Evolutionary conservation across 2,329 filamentous ascomycete species (phyloP), one percentile per base, ranked within the genome.

Genomic region (Ophiosphaerella herpotricha): DNA sequence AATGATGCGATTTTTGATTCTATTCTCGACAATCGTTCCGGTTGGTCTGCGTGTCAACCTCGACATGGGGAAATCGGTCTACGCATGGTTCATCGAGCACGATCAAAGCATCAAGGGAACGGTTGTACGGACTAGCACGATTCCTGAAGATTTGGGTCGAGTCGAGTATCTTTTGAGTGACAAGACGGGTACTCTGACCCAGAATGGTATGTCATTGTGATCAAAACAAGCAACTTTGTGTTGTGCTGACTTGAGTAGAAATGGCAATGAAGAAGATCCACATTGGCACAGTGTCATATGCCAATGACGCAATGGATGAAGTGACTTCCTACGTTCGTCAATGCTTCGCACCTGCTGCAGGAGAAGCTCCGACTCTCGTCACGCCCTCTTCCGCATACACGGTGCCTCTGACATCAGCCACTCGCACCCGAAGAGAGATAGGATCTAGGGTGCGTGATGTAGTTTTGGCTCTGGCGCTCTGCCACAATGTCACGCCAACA

Each of bases 251-350:
- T 56, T 61, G 4, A 13, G 24, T 41, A 82, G 91, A 96, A 67
- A 97, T 97, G 92, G 93, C 97, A 68, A 88, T 99, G 82, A 96
- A 95, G 71, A 99, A 99, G 75, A 93, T 99, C 5, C 95, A 99
- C 66, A 90, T 99, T 45, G 94, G 95, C 8, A 99, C 94, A 8
- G 94, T 97, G 1, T 97, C 93, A 1, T 99, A 99, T 67, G 94
- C 93, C 31, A 96, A 96, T 62, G 94, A 99, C 69, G 93, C 94
- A 8, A 99, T 99, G 94, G 94, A 97, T 61, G 95, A 99, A 76
- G 94, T 99, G 11, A 79, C 85, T 11, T 83, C 89, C 0, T 97
- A 96, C 68, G 83, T 99, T 43, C 86, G 83, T 55, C 92, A 97
- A 71, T 90, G 88, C 5, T 96, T 97, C 63, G 81, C 86, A 11